Percentiles rank a stretch among this genome's conserved stretches.
Evolutionary conservation across 2,329 filamentous ascomycete genomes (phyloP).

Genomic region (Capronia coronata): DNA sequence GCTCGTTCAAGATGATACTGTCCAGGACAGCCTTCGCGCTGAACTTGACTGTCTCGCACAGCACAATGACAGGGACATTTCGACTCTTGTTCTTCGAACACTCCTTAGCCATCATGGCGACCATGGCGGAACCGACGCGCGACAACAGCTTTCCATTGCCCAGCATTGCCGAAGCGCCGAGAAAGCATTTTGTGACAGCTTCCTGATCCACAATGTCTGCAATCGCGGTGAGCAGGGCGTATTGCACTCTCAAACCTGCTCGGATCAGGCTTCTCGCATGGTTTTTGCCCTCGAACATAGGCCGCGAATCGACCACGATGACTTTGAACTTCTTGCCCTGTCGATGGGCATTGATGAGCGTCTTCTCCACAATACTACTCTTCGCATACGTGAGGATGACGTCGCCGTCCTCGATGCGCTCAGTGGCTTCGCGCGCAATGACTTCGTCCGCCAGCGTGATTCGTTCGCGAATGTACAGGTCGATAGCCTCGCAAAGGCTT

Average conservation of each 20-base stretch:
- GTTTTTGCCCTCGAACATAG: slow-evolving; percentile 62
- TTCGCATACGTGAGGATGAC: slow-evolving; percentile 82
- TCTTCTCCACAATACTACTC: slow-evolving; percentile 77
- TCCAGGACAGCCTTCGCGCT: slow-evolving; percentile 83
- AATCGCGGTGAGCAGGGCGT: slow-evolving; percentile 72
- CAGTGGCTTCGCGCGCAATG: slow-evolving; percentile 68
- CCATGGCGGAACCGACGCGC: slow-evolving; percentile 74
- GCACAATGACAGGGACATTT: slow-evolving; percentile 74
- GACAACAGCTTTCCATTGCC: slow-evolving; percentile 89
- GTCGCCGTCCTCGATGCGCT: slow-evolving; percentile 71
- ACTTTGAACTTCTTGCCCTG: slow-evolving; percentile 73
- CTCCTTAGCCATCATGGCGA: slow-evolving; percentile 75
- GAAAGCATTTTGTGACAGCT: slow-evolving; percentile 61
- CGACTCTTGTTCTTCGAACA: slow-evolving; percentile 39
- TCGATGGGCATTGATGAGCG: slow-evolving; percentile 60
- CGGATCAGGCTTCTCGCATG: slow-evolving; percentile 65
- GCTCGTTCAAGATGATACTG: slow-evolving; percentile 89
- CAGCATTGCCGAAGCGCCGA: slow-evolving; percentile 91
- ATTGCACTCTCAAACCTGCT: slow-evolving; percentile 69
- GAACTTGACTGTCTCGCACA: slow-evolving; percentile 94
- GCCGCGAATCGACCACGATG: slow-evolving; percentile 71
- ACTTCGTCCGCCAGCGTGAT: slow-evolving; percentile 80
- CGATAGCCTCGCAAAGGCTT: slow-evolving; percentile 70
- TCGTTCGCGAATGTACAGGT: slow-evolving; percentile 83
- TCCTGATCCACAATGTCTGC: slow-evolving; percentile 62